Conservation (phyloP, 768 basidiomycete genomes). For the Pleurotus salmoneostramineus region DNA sequence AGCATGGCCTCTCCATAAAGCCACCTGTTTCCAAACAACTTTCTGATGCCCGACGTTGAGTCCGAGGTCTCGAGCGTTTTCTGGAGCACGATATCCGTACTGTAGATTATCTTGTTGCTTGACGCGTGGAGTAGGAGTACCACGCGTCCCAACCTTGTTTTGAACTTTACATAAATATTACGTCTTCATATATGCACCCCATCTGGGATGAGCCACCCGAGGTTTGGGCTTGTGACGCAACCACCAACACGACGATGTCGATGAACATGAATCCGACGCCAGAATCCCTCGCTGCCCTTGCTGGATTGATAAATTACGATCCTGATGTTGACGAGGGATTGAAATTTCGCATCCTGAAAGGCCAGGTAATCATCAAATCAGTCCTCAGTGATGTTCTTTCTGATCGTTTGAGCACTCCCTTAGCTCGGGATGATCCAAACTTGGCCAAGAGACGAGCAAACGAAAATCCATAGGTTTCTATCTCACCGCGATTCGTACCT, state of each 20-base stretch:
- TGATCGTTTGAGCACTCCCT: no score
- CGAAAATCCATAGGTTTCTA: constrained; percentile 17
- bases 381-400: no score
- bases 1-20: constrained; percentile 31
- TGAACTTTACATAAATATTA: no score
- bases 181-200: no score
- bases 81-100: not conserved
- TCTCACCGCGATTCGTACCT: not conserved
- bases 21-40: constrained; percentile 24
- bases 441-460: constrained; percentile 14
- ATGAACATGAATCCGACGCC: constrained; percentile 1
- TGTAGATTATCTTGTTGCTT: not conserved
- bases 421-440: constrained; percentile 26
- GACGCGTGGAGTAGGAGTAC: no score
- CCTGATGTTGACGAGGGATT: constrained; percentile 10
- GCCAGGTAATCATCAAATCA: constrained; percentile 12
- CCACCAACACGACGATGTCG: not conserved
- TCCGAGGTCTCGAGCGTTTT: not conserved
- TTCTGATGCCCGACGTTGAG: constrained; percentile 18
- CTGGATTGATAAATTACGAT: constrained; percentile 11
- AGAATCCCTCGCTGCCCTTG: constrained; percentile 13
- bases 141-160: no score
- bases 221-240: no score
- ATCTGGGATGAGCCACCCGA: no score
- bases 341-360: constrained; percentile 13